Evolutionary conservation across 2,329 filamentous ascomycete species (phyloP).

Genomic region (Cercospora citrullina): DNA sequence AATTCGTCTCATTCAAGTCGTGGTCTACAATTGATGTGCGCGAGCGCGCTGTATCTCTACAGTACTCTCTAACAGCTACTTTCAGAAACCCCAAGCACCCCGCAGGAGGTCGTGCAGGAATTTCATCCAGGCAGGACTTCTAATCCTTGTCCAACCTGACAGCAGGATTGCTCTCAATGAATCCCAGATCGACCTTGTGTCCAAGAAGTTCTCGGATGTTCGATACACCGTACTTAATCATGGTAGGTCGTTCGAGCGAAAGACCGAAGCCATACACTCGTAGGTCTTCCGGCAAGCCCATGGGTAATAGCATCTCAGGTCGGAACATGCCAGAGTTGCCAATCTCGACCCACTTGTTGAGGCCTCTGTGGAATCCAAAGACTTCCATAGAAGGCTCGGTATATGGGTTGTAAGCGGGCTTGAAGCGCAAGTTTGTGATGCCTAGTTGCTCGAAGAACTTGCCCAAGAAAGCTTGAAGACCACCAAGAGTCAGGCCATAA

Average conservation of each 20-base stretch:
- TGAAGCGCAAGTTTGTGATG: constrained; percentile 83
- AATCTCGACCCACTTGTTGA: constrained; percentile 92
- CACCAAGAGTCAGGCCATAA: constrained; percentile 87
- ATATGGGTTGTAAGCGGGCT: constrained; percentile 94
- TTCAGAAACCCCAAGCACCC: background rate
- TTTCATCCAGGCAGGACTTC: background rate
- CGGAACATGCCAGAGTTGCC: constrained; percentile 99
- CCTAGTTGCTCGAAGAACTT: constrained; percentile 97
- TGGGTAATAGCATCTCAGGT: constrained; percentile 92
- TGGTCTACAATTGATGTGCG: background rate
- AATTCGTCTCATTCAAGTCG: background rate
- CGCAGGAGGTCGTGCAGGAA: background rate
- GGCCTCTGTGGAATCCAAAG: constrained; percentile 87
- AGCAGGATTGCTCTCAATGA: constrained; percentile 88
- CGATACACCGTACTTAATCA: constrained; percentile 81
- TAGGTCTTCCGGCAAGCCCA: constrained; percentile 91
- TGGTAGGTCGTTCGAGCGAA: constrained; percentile 88
- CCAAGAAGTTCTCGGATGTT: constrained; percentile 92
- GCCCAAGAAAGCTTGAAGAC: constrained; percentile 90
- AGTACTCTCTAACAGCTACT: background rate
- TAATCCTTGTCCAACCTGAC: constrained; percentile 80
- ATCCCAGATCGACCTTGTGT: constrained; percentile 91
- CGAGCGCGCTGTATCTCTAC: background rate
- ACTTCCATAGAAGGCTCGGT: constrained; percentile 98
- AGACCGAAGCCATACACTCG: constrained; percentile 92